Evolutionary conservation across 176 grass and related monocot genomes (phyloP).

Genomic region (Stipa capillata): DNA sequence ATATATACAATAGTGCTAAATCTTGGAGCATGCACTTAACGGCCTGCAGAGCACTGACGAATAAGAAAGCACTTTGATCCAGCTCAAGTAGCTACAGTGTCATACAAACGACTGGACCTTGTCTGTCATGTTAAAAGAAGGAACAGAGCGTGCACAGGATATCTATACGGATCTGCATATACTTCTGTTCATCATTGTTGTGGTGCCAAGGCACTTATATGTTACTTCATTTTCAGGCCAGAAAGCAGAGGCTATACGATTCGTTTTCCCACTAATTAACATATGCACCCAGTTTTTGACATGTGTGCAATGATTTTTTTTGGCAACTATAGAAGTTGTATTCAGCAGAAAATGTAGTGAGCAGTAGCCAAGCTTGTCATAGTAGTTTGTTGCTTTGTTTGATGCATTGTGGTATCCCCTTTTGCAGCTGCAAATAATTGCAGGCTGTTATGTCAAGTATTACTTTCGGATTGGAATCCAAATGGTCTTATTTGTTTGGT

Average conservation of each 20-base stretch:
- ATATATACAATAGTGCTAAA: background rate
- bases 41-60: background rate
- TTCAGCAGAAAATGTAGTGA: conserved; percentile 12
- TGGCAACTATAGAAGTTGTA: conserved; percentile 17
- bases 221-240: conserved; percentile 30
- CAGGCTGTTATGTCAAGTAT: conserved; percentile 8
- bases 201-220: conserved; percentile 2
- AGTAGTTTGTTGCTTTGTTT: conserved; percentile 17
- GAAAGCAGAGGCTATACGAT: background rate
- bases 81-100: background rate
- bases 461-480: conserved; percentile 34
- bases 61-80: conserved; percentile 18
- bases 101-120: background rate
- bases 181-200: background rate
- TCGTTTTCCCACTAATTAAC: background rate
- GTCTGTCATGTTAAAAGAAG: background rate
- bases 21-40: background rate
- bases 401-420: conserved; percentile 15
- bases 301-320: conserved; percentile 31
- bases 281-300: conserved; percentile 15
- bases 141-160: background rate
- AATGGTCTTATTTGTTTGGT: conserved; percentile 22
- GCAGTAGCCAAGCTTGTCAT: conserved; percentile 4
- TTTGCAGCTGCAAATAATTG: conserved; percentile 24
- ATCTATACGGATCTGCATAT: background rate